A percentile compares a stretch with the other conserved stretches of the same genome.
These are phyloP conservation scores for Xylaria sp. DNA, from an alignment of 2,329 filamentous ascomycete species.

Conservation along the genomic window DNA sequence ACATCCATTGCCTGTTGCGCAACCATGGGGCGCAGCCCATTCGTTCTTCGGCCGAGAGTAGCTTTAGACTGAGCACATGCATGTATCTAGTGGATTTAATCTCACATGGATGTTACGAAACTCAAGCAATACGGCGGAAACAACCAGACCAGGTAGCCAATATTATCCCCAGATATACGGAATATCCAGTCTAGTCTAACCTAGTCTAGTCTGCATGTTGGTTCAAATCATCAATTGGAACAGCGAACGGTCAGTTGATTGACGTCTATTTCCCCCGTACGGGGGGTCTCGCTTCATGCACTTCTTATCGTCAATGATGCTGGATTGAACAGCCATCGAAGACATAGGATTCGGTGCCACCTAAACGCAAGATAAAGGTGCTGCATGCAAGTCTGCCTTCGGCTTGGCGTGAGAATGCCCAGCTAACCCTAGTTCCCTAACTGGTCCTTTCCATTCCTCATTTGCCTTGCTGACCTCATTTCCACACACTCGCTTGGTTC, in stretches of 20 bases:
- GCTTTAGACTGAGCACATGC: not conserved
- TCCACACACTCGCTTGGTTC: constrained; percentile 6
- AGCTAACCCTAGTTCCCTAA: not conserved
- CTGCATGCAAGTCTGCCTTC: constrained; percentile 15
- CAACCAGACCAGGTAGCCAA: not conserved
- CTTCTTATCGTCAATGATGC: constrained; percentile 9
- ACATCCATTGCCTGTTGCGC: constrained; percentile 1
- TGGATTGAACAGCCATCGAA: not conserved
- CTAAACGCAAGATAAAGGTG: constrained; percentile 24
- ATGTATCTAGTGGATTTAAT: constrained; percentile 18
- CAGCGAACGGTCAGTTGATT: not conserved
- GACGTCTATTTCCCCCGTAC: not conserved
- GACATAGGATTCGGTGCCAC: constrained; percentile 17
- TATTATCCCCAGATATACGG: not conserved
- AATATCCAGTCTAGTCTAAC: not conserved
- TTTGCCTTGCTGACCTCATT: constrained; percentile 19
- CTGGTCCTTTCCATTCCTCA: not conserved
- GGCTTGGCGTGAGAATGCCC: constrained; percentile 19
- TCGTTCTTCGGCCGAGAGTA: not conserved
- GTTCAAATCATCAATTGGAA: not conserved
- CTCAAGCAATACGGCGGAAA: not conserved
- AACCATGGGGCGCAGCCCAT: constrained; percentile 18
- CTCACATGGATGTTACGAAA: constrained; percentile 7
- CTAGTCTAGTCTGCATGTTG: not conserved
- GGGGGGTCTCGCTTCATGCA: not conserved